phyloP scores from a whole-genome alignment of 108 stramenopile species.

The Cyclotella distinguenda region DNA sequence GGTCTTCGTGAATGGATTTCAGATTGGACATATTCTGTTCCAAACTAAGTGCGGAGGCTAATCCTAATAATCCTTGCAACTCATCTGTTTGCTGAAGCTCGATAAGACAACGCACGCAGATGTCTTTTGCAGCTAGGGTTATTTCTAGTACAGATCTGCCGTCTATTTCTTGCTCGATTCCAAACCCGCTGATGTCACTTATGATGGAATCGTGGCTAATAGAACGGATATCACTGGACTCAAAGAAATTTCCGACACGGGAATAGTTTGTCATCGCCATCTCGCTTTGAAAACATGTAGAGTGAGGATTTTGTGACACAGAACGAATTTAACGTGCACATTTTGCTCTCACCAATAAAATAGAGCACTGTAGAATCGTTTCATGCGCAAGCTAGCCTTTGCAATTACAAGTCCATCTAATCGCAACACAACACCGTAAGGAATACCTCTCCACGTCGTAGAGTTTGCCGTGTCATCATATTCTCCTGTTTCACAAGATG shows the following conservation, averaged over 20 bases:
- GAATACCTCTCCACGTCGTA: constrained; percentile 64
- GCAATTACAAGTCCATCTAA: constrained; percentile 67
- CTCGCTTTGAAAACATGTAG: constrained; percentile 22
- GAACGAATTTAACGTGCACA: too few species aligned
- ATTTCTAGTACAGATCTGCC: constrained; percentile 21
- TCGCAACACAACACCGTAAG: constrained; percentile 64
- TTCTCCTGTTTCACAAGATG: not conserved
- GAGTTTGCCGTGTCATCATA: constrained; percentile 16
- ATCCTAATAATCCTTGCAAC: constrained; percentile 50
- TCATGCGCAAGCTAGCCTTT: constrained; percentile 54
- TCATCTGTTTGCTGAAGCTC: constrained; percentile 55
- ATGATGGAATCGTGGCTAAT: constrained; percentile 19
- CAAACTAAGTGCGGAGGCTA: constrained; percentile 55
- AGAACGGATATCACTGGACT: constrained; percentile 14
- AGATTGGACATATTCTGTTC: constrained; percentile 40
- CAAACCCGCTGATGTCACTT: constrained; percentile 41
- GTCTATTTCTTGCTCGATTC: constrained; percentile 13
- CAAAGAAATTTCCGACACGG: constrained; percentile 47
- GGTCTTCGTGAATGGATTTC: constrained; percentile 16
- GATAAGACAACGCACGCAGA: constrained; percentile 45
- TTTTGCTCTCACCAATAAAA: constrained; percentile 38
- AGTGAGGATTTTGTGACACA: not conserved
- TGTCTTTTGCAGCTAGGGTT: constrained; percentile 45
- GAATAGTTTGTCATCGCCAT: constrained; percentile 52
- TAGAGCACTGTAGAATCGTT: constrained; percentile 61